phyloP scores from a whole-genome alignment of 2,329 filamentous ascomycete species.

The Cercospora citrullina region DNA sequence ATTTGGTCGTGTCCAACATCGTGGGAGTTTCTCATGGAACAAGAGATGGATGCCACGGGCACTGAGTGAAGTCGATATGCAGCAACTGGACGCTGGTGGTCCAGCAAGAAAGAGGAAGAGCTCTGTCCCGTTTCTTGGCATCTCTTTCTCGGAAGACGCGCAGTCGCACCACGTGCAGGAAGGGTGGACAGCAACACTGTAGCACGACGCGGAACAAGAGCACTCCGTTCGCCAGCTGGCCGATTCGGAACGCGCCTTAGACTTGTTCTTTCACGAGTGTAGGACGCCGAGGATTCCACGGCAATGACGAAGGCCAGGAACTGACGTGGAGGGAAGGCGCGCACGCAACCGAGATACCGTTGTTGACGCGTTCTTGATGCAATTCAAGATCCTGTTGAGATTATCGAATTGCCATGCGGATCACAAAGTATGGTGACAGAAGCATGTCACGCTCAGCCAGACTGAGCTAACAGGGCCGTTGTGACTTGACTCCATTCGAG shows the following conservation, averaged over 20 bases:
- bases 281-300: too few species aligned
- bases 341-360: not conserved
- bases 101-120: not conserved
- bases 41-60: not conserved
- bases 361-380: not conserved
- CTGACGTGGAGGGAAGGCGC: not conserved
- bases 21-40: not conserved
- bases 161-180: not conserved
- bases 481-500: not conserved
- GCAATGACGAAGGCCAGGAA: not conserved
- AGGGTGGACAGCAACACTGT: not conserved
- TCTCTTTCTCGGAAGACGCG: not conserved
- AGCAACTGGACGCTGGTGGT: not conserved
- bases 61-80: not conserved
- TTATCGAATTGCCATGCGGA: not conserved
- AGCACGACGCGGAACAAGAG: not conserved
- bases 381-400: not conserved
- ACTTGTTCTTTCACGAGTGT: not conserved
- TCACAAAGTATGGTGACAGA: not conserved
- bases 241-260: not conserved
- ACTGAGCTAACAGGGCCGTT: not conserved
- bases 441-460: not conserved
- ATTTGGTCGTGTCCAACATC: not conserved
- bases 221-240: not conserved
- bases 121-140: not conserved